These are phyloP conservation scores for Leccinum subrobustum DNA, from an alignment of 1,284 basidiomycete species.

Conservation along the genomic window DNA sequence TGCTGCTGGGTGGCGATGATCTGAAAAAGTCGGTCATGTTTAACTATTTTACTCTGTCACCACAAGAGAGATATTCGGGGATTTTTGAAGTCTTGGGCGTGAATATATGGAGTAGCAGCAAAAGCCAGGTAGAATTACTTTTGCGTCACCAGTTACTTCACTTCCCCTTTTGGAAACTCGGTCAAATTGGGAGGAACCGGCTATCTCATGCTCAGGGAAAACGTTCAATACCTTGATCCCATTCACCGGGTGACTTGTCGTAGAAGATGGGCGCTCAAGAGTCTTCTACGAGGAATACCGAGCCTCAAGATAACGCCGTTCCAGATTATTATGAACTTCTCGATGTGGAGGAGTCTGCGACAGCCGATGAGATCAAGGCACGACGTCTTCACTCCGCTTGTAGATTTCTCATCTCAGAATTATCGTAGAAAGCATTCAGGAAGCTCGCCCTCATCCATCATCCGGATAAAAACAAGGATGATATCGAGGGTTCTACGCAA, in stretches of 20 bases:
- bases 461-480: conserved; percentile 84
- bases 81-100: background rate
- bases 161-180: conserved; percentile 18
- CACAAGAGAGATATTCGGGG: background rate
- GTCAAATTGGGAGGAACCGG: background rate
- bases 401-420: conserved; percentile 5
- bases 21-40: conserved; percentile 53
- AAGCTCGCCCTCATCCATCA: conserved; percentile 84
- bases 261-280: conserved; percentile 65
- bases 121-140: background rate
- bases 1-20: conserved; percentile 27
- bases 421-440: conserved; percentile 71
- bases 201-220: background rate
- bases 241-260: background rate
- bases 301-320: conserved; percentile 29
- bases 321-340: conserved; percentile 82
- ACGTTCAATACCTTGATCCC: background rate
- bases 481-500: conserved; percentile 84
- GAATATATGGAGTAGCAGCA: background rate
- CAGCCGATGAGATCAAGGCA: conserved; percentile 87
- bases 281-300: conserved; percentile 47
- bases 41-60: conserved; percentile 7
- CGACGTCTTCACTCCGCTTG: background rate
- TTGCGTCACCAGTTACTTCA: background rate
- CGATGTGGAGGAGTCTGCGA: conserved; percentile 77